These are phyloP conservation scores for Tephrocybe rancida DNA, from an alignment of 768 basidiomycete species.

Conservation along the genomic window DNA sequence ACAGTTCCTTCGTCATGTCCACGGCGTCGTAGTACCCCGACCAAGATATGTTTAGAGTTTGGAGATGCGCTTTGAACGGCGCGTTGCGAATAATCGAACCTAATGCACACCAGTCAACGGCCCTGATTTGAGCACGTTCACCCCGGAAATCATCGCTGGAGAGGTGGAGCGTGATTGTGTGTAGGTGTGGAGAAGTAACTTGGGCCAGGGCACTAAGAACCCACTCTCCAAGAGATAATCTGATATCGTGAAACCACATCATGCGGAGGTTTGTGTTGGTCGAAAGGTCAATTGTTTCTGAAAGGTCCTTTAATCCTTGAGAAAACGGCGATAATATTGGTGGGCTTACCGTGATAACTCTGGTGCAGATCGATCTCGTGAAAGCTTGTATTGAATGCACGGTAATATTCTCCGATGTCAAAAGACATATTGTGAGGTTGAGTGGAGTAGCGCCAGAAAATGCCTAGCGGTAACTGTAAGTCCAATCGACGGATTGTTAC, in stretches of 20 bases:
- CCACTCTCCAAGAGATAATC: slow-evolving; percentile 3
- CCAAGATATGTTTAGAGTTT: slow-evolving; percentile 7
- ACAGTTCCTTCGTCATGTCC: slow-evolving; percentile 1
- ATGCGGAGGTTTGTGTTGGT: slow-evolving; percentile 8
- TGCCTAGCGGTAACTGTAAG: neutral
- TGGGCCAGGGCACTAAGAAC: neutral
- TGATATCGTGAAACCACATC: slow-evolving; percentile 14
- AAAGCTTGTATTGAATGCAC: slow-evolving; percentile 7
- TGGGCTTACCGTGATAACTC: neutral
- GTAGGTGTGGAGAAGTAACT: slow-evolving; percentile 7
- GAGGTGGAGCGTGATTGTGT: slow-evolving; percentile 11
- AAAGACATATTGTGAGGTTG: too few relatives aligned
- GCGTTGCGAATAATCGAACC: slow-evolving; percentile 2
- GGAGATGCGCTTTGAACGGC: neutral
- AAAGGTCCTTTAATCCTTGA: neutral
- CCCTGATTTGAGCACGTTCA: neutral
- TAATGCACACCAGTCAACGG: slow-evolving; percentile 10
- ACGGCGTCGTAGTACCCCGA: slow-evolving; percentile 1
- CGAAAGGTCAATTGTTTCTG: slow-evolving; percentile 8
- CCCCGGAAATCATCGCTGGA: slow-evolving; percentile 1
- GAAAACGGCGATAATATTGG: neutral
- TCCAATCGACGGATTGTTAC: slow-evolving; percentile 1
- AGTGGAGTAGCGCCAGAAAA: neutral
- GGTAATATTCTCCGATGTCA: slow-evolving; percentile 1
- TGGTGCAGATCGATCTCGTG: slow-evolving; percentile 11